phyloP scores from a whole-genome alignment of 257 asterid genomes.

The Nicotiana otophora region DNA sequence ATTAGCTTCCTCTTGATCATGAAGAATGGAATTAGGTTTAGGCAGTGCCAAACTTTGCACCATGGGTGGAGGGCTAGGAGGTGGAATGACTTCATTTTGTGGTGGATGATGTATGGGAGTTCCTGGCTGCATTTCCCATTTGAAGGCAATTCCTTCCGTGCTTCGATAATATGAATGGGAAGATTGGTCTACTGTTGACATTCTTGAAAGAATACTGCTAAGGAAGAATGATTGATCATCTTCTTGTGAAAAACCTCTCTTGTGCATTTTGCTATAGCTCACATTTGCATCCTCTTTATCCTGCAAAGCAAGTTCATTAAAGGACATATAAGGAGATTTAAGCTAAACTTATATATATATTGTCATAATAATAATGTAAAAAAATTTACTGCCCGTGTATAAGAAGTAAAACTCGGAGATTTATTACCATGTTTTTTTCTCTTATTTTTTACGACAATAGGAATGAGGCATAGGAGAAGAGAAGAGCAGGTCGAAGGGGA shows the following conservation, averaged over 20 bases:
- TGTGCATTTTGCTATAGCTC: constrained; percentile 43
- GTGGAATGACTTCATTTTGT: constrained; percentile 23
- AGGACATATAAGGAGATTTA: too few species aligned
- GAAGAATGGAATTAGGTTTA: neutral
- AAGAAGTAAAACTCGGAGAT: neutral
- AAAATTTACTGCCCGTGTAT: neutral
- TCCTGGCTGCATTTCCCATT: constrained; percentile 41
- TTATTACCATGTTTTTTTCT: too few species aligned
- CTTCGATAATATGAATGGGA: constrained; percentile 14
- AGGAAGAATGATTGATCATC: constrained; percentile 25
- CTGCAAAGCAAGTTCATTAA: constrained; percentile 15
- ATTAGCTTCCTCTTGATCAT: neutral
- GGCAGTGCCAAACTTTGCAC: constrained; percentile 20
- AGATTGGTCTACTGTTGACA: constrained; percentile 37
- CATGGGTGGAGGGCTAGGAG: constrained; percentile 37
- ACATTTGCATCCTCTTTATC: constrained; percentile 43
- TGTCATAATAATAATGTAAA: neutral
- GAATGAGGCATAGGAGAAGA: neutral
- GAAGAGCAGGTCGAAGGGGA: neutral
- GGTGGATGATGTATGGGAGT: constrained; percentile 21
- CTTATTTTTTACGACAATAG: neutral
- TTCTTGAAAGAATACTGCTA: constrained; percentile 35
- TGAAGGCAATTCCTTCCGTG: constrained; percentile 30
- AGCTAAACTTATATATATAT: neutral
- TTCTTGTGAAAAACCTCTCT: constrained; percentile 36